phyloP scores from a whole-genome alignment of 129 eudicot genomes.

The Pseudognaphalium luteoalbum region DNA sequence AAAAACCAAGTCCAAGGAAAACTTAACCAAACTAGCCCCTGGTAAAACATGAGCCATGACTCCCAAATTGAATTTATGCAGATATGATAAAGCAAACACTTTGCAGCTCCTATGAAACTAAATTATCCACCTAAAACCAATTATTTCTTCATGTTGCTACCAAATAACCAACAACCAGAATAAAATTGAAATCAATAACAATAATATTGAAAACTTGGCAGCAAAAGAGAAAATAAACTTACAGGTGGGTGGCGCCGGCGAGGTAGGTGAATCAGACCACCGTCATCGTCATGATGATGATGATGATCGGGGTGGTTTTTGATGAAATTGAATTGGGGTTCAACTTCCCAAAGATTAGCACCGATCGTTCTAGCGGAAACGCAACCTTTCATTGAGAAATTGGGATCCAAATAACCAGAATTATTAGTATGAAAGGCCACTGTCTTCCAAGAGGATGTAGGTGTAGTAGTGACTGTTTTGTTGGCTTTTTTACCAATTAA shows the following conservation, averaged over 20 bases:
- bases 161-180: too few relatives aligned
- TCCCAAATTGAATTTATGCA: not conserved
- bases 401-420: conserved; percentile 10
- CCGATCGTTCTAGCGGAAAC: conserved; percentile 67
- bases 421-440: conserved; percentile 34
- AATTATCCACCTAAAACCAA: not conserved
- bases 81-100: not conserved
- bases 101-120: too few relatives aligned
- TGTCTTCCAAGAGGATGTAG: conserved; percentile 64
- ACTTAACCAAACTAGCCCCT: too few relatives aligned
- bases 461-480: conserved; percentile 51
- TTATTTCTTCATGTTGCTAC: not conserved
- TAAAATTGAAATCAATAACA: too few relatives aligned
- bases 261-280: conserved; percentile 27
- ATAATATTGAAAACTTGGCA: too few relatives aligned
- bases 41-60: not conserved
- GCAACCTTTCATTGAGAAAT: conserved; percentile 25
- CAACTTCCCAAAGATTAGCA: conserved; percentile 63
- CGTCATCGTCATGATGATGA: conserved; percentile 14
- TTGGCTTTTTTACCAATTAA: conserved; percentile 49
- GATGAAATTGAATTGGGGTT: conserved; percentile 33
- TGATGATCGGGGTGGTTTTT: not conserved
- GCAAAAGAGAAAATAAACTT: not conserved
- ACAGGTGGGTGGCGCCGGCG: conserved; percentile 35
- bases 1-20: not conserved